These are phyloP conservation scores for Speleostelium caveatum DNA, from an alignment of 78 protist genomes.

Conservation along the genomic window DNA sequence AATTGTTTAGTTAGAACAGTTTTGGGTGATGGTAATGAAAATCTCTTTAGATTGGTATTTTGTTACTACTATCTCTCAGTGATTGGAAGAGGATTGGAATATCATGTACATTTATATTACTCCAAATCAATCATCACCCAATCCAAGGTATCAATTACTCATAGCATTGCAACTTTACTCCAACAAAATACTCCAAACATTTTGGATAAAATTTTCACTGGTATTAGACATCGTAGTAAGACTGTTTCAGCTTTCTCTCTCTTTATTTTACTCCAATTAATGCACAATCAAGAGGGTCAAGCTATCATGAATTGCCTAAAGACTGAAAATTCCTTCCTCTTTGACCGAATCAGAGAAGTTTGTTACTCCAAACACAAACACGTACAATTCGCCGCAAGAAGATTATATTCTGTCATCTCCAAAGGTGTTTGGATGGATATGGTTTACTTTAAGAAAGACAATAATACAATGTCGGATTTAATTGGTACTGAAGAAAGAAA, in stretches of 20 bases:
- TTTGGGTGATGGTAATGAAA: slow-evolving; percentile 38
- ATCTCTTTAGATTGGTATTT: slow-evolving; percentile 18
- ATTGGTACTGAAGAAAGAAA: slow-evolving; percentile 46
- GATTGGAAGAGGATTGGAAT: slow-evolving; percentile 59
- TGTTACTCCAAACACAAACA: slow-evolving; percentile 50
- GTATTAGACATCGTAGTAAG: slow-evolving; percentile 47
- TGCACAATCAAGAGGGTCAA: slow-evolving; percentile 61
- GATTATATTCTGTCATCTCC: slow-evolving; percentile 26
- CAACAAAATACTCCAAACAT: slow-evolving; percentile 60
- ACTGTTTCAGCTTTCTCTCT: slow-evolving; percentile 39
- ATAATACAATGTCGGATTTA: slow-evolving; percentile 21
- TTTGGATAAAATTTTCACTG: slow-evolving; percentile 62
- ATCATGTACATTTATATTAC: slow-evolving; percentile 70
- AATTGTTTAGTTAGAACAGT: slow-evolving; percentile 1
- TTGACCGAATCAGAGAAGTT: slow-evolving; percentile 51
- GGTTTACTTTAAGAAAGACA: slow-evolving; percentile 47
- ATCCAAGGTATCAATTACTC: slow-evolving; percentile 51
- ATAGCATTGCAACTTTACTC: slow-evolving; percentile 38
- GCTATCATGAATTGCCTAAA: slow-evolving; percentile 43
- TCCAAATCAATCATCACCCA: slow-evolving; percentile 32
- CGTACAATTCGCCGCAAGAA: slow-evolving; percentile 54
- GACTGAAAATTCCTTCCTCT: slow-evolving; percentile 15
- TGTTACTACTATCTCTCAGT: slow-evolving; percentile 39
- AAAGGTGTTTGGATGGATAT: slow-evolving; percentile 60
- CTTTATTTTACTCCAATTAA: slow-evolving; percentile 42